Base-by-base conservation (phyloP, 2,329 filamentous ascomycete species). In the Xylariaceae sp. region DNA sequence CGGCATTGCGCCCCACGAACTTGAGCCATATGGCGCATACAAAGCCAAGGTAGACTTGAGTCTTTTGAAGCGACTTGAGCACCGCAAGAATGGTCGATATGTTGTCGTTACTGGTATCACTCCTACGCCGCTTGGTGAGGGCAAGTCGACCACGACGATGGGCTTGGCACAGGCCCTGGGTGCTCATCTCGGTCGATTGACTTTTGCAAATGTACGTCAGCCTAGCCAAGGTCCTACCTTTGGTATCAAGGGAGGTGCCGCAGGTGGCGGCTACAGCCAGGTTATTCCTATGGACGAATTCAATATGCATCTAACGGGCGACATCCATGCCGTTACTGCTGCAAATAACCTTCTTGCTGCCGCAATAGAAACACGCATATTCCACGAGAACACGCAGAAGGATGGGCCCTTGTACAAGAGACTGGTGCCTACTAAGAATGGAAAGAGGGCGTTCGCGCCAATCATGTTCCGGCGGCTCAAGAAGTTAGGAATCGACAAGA, bases 241-340 rank as follows among this genome's bases (percentile, higher is more conserved):
- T 74, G 95, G 95, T 70, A 98, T 99, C 83, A 99, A 99, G 82
- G 95, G 95, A 62, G 95, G 95, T 69, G 95, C 95, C 58, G 95
- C 95, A 54, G 95, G 95, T 69, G 95, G 95, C 74, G 95, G 95
- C 34, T 99, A 98, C 85, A 96, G 92, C 75, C 95, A 99, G 75
- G 95, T 99, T 71, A 98, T 99, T 69, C 95, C 95, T 57, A 99
- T 99, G 95, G 95, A 99, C 69, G 95, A 99, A 76, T 99, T 99
- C 82, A 99, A 99, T 78, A 81, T 99, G 71, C 95, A 99, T 75
- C 79, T 99, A 69, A 99, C 95, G 53, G 95, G 95, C 69, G 95
- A 99, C 73, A 98, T 99, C 55, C 95, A 99, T 74, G 95, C 95
- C 64, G 95, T 99, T 70, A 92, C 92, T 50, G 94, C 94, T 24